Evolutionary conservation across 805 yeast genomes (phyloP), one percentile per base, ranked within the genome.

Genomic region (Komagataella pastoris): DNA sequence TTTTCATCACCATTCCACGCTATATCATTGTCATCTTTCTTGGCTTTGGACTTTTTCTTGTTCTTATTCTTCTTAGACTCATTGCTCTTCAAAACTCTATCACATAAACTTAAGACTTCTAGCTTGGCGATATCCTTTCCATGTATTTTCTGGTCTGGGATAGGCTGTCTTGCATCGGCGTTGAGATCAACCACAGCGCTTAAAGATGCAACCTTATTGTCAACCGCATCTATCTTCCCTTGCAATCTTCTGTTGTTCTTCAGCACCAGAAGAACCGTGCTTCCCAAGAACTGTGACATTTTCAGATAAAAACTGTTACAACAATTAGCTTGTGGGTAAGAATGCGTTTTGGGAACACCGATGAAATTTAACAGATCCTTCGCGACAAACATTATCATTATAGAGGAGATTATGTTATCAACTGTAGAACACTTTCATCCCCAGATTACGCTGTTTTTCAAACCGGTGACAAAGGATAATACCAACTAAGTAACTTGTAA

Each of bases 1-100:
- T 78, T 72, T 53, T 75, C 78, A 46, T 72, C 79, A 7, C 55
- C 52, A 51, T 71, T 74, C 81, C 81, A 79, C 48, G 71, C 76
- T 3, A 70, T 69, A 10, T 68, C 66, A 17, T 65, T 78, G 40
- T 87, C 59, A 3, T 75, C 68, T 55, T 75, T 75, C 63, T 83
- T 82, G 49, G 79, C 81, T 56, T 75, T 73, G 54, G 76, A 68
- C 57, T 79, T 77, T 19, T 79, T 79, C 60, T 77, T 80, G 59
- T 75, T 74, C 71, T 43, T 56, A 54, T 47, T 55, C 60, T 14
- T 56, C 61, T 2, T 56, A 62, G 8, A 54, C 62, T 6, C 60
- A 63, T 5, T 54, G 60, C 2, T 50, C 61, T 47, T 56, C 59
- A 30, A 12, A 7, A 30, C 40, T 30, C 8, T 30, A 8, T 30